Evolutionary conservation across 305 asterid species (phyloP).

Genomic region (Ilex paraguariensis): DNA sequence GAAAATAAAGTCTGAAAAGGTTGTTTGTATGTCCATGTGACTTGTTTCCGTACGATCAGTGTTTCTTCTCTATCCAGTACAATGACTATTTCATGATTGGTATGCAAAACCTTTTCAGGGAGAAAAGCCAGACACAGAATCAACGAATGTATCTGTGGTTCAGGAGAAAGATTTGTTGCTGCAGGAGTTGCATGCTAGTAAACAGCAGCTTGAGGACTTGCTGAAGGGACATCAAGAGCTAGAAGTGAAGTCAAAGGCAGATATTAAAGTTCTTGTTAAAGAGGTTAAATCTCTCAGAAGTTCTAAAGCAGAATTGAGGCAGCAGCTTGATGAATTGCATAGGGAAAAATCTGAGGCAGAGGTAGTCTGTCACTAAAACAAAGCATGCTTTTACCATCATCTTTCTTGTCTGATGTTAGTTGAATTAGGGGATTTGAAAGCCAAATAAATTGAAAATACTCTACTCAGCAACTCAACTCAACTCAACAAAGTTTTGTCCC

Average conservation of each 20-base stretch:
- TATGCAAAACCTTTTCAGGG: constrained; percentile 31
- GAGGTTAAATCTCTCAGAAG: constrained; percentile 88
- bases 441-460: too few species aligned
- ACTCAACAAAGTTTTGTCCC: too few species aligned
- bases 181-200: constrained; percentile 61
- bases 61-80: not conserved
- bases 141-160: constrained; percentile 25
- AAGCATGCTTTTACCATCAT: too few species aligned
- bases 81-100: constrained; percentile 3
- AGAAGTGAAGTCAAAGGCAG: constrained; percentile 77
- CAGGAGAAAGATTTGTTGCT: constrained; percentile 41
- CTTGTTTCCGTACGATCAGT: not conserved
- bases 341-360: constrained; percentile 52
- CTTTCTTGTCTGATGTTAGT: too few species aligned
- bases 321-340: constrained; percentile 58
- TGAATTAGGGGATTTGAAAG: too few species aligned
- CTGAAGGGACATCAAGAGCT: constrained; percentile 64
- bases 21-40: constrained; percentile 11
- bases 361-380: constrained; percentile 28
- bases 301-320: constrained; percentile 61
- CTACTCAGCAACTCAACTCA: too few species aligned
- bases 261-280: constrained; percentile 80
- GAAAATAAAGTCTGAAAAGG: constrained; percentile 74
- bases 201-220: constrained; percentile 55
- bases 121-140: constrained; percentile 28